Evolutionary conservation across 2,329 filamentous ascomycete species (phyloP).

Genomic region (Exophiala calicioides): DNA sequence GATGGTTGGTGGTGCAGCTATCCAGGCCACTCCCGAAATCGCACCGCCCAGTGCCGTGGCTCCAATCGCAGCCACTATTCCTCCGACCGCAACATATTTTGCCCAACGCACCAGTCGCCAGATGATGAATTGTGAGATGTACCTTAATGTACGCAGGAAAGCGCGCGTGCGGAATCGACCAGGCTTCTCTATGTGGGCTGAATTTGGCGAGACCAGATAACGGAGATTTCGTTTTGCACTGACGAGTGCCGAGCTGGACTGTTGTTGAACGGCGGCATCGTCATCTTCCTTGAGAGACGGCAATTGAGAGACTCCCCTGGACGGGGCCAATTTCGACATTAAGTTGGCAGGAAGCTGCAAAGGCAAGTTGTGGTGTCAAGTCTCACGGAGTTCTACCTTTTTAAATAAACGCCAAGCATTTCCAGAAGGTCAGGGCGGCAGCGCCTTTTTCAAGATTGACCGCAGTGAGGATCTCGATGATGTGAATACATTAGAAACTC

Average conservation of each 20-base stretch:
- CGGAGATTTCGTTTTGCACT: constrained; percentile 30
- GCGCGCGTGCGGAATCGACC: constrained; percentile 28
- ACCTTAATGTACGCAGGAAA: constrained; percentile 29
- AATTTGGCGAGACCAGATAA: constrained; percentile 26
- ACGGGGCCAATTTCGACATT: constrained; percentile 17
- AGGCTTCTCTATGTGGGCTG: constrained; percentile 14
- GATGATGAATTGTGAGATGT: constrained; percentile 27
- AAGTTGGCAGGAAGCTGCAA: neutral
- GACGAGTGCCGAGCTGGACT: constrained; percentile 27
- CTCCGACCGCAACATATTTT: constrained; percentile 30
- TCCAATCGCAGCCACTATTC: constrained; percentile 26
- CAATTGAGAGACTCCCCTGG: constrained; percentile 4
- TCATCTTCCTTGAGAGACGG: constrained; percentile 6
- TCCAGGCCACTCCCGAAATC: constrained; percentile 28
- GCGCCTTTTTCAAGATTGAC: too few relatives aligned
- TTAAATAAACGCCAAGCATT: too few relatives aligned
- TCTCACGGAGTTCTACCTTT: too few relatives aligned
- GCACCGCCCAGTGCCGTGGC: constrained; percentile 29
- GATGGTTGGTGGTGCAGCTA: constrained; percentile 28
- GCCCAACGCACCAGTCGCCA: constrained; percentile 33
- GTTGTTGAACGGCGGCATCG: constrained; percentile 26
- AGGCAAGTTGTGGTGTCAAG: too few relatives aligned
- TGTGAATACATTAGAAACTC: too few relatives aligned
- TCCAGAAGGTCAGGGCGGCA: too few relatives aligned
- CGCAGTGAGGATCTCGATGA: too few relatives aligned